Evolutionary conservation across 192 early-diverging fungal genomes (phyloP).

Genomic region (Piromyces finnis): DNA sequence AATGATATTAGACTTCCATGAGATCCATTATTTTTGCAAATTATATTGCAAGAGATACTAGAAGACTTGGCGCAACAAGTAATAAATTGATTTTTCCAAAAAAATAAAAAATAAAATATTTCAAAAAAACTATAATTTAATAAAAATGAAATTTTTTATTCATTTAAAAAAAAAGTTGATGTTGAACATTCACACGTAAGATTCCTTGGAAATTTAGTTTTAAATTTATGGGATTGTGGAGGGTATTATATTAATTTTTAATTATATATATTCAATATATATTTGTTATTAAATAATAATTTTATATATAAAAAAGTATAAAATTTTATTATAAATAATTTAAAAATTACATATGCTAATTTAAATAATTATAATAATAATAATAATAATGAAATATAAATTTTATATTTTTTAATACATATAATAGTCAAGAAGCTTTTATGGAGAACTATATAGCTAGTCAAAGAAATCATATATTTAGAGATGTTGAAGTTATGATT

Average conservation of each 20-base stretch:
- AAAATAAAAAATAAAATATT: not conserved
- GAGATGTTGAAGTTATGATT: constrained; percentile 96
- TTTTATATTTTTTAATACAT: too few species aligned
- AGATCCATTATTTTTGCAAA: constrained; percentile 96
- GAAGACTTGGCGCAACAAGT: constrained; percentile 89
- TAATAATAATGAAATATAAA: too few species aligned
- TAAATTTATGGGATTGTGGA: constrained; percentile 97
- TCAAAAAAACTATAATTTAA: not conserved
- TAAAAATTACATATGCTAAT: too few species aligned
- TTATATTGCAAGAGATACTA: constrained; percentile 86
- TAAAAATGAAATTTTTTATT: not conserved
- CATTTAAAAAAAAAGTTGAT: constrained; percentile 42
- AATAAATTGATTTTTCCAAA: too few species aligned
- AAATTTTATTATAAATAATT: too few species aligned
- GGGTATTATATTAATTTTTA: constrained; percentile 17
- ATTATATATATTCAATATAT: too few species aligned
- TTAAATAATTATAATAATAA: too few species aligned
- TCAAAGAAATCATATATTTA: constrained; percentile 86
- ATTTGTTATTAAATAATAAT: too few species aligned
- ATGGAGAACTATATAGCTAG: constrained; percentile 91
- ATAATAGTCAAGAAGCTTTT: constrained; percentile 68
- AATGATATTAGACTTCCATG: constrained; percentile 70
- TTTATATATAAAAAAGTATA: too few species aligned
- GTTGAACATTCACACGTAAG: constrained; percentile 92
- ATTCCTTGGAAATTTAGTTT: constrained; percentile 82